Evolutionary conservation across 2,329 filamentous ascomycete genomes (phyloP).

Genomic region (Torrubiellomyces zombiae): DNA sequence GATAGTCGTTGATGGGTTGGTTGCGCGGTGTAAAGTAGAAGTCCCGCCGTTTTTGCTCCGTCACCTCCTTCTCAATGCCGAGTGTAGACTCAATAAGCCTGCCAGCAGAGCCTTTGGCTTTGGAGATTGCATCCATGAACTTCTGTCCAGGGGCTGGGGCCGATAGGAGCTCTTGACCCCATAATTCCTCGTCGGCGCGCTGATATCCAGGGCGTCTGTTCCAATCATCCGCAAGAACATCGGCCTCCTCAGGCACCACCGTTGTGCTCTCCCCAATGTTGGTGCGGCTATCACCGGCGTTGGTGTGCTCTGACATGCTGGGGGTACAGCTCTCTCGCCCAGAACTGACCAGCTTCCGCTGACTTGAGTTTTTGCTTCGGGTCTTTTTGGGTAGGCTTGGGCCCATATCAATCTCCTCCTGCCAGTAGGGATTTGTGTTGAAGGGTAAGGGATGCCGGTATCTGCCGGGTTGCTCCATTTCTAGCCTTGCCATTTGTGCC

Average conservation of each 20-base stretch:
- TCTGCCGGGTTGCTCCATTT: slow-evolving; percentile 52
- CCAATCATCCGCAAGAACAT: slow-evolving; percentile 38
- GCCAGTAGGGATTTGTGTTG: slow-evolving; percentile 78
- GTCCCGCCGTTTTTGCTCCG: slow-evolving; percentile 35
- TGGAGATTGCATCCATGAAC: slow-evolving; percentile 39
- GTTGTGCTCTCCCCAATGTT: slow-evolving; percentile 14
- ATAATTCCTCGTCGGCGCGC: slow-evolving; percentile 74
- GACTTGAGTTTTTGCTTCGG: slow-evolving; percentile 38
- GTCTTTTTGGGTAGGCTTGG: slow-evolving; percentile 54
- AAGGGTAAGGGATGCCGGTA: slow-evolving; percentile 73
- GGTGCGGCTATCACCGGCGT: slow-evolving; percentile 18
- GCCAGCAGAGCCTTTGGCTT: slow-evolving; percentile 39
- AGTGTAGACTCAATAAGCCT: slow-evolving; percentile 35
- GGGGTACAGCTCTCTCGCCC: slow-evolving; percentile 35
- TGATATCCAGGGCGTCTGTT: slow-evolving; percentile 61
- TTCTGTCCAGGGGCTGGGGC: slow-evolving; percentile 33
- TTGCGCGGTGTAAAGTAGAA: slow-evolving; percentile 45
- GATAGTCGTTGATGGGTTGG: slow-evolving; percentile 70
- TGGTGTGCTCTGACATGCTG: slow-evolving; percentile 22
- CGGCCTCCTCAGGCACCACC: slow-evolving; percentile 21
- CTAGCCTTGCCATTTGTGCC: slow-evolving; percentile 44
- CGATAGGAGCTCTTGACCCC: slow-evolving; percentile 35
- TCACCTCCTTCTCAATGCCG: slow-evolving; percentile 33
- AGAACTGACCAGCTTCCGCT: slow-evolving; percentile 41
- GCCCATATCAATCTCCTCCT: slow-evolving; percentile 69